These are phyloP conservation scores for Sapria himalayana DNA, from an alignment of 345 rosid species.

Conservation along the genomic window DNA sequence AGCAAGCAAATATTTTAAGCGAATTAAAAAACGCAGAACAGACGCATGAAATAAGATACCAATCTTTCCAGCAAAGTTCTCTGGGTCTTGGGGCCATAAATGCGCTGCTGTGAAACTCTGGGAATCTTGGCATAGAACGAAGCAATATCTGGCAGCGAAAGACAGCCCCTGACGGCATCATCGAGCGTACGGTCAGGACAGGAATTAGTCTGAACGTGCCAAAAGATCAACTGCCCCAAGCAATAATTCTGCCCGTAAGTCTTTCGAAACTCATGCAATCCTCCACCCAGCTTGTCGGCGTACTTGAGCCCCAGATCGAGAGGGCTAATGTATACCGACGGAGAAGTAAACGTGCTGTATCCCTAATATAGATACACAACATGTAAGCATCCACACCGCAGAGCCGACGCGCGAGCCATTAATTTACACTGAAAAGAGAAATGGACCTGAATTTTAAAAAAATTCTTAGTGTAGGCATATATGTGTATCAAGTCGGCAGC, in stretches of 20 bases:
- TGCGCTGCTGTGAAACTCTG: conserved; percentile 59
- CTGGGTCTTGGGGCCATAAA: conserved; percentile 63
- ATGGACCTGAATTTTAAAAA: conserved; percentile 62
- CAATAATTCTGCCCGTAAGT: conserved; percentile 88
- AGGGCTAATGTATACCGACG: conserved; percentile 74
- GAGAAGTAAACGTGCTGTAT: conserved; percentile 57
- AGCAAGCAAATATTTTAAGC: background rate
- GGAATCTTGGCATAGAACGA: conserved; percentile 80
- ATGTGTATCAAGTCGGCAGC: conserved; percentile 95
- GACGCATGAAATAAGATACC: conserved; percentile 24
- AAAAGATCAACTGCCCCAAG: conserved; percentile 83
- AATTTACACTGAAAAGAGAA: no score
- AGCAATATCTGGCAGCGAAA: conserved; percentile 65
- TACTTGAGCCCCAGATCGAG: conserved; percentile 83
- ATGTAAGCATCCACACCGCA: no score
- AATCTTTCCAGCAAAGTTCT: conserved; percentile 59
- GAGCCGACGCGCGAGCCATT: no score
- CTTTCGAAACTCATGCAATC: conserved; percentile 57
- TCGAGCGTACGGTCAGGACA: conserved; percentile 65
- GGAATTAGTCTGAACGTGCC: conserved; percentile 74
- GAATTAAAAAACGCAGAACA: background rate
- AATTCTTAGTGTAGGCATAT: conserved; percentile 77
- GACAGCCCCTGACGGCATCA: conserved; percentile 64
- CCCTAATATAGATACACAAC: no score
- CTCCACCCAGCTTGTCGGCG: conserved; percentile 50